Evolutionary conservation across 2,329 filamentous ascomycete species (phyloP), one percentile per base, ranked within the genome.

Genomic region (Ramichloridium luteum): DNA sequence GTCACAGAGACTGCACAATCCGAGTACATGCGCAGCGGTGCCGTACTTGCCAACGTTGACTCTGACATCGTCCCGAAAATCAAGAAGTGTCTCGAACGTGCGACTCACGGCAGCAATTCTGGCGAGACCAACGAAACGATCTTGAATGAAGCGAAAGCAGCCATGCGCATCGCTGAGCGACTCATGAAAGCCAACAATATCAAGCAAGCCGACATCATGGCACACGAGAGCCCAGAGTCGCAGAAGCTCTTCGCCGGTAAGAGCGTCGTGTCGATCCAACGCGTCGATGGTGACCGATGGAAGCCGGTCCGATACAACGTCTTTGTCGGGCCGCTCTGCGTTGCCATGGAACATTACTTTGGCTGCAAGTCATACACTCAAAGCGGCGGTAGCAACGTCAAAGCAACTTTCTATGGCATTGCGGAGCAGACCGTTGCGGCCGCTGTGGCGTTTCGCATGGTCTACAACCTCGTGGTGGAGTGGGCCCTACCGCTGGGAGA

Each of bases 391-490:
- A 10, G 12, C 11, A 10, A 28, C 10, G 6, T 39, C 16, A 6
- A 13, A 3, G 14, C 43, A 17, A 40, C 34, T 2, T 50, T 49
- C 32, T 46, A 42, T 25, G 49, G 49, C 3, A 43, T 50, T 23
- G 43, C 40, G 2, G 34, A 40, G 13, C 46, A 47, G 16, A 48
- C 48, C 4, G 37, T 42, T 1, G 38, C 37, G 6, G 45, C 48
- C 13, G 46, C 43, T 3, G 26, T 39, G 14, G 44, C 46, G 5
- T 49, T 49, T 17, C 42, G 47, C 27, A 49, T 43, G 34, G 36
- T 36, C 6, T 44, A 44, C 43, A 48, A 45, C 16, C 27, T 43
- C 6, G 35, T 40, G 4, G 27, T 32, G 4, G 35, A 44, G 6
- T 45, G 41, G 41, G 35, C 37, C 12, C 34, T 30, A n/a, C 12